phyloP scores from a whole-genome alignment of 2,329 filamentous ascomycete species.

The Microsporum canis region DNA sequence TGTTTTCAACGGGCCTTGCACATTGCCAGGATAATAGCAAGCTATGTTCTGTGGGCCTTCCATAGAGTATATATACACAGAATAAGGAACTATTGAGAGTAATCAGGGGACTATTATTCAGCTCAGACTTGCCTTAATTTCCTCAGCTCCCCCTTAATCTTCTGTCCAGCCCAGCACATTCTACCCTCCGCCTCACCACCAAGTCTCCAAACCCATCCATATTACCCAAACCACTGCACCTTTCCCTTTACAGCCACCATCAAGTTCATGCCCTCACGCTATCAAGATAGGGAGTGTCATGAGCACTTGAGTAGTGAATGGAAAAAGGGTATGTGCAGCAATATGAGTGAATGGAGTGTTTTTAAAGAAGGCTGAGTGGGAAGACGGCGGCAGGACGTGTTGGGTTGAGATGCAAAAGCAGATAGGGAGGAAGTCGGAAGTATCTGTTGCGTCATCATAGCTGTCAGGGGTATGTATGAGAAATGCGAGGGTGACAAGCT shows the following conservation, averaged over 20 bases:
- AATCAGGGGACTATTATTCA: neutral
- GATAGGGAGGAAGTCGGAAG: conserved; percentile 9
- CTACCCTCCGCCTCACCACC: neutral
- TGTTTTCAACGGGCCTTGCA: too few relatives aligned
- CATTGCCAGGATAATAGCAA: too few relatives aligned
- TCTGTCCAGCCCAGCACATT: conserved; percentile 6
- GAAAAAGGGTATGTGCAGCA: neutral
- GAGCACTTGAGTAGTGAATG: neutral
- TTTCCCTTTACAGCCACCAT: neutral
- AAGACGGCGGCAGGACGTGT: neutral
- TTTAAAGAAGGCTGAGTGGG: neutral
- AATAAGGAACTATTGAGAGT: too few relatives aligned
- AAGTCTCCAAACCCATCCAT: neutral
- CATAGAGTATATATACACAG: neutral
- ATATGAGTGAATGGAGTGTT: neutral
- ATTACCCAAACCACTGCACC: neutral
- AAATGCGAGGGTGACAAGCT: neutral
- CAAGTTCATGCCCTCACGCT: neutral
- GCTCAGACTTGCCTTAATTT: conserved; percentile 30
- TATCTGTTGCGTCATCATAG: conserved; percentile 15
- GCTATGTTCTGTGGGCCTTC: neutral
- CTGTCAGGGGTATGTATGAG: neutral
- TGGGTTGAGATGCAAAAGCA: neutral
- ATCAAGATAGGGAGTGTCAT: neutral
- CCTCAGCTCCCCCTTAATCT: conserved; percentile 12